These are phyloP conservation scores for Rhamnella rubrinervis DNA, from an alignment of 331 rosid genomes.

Conservation along the genomic window DNA sequence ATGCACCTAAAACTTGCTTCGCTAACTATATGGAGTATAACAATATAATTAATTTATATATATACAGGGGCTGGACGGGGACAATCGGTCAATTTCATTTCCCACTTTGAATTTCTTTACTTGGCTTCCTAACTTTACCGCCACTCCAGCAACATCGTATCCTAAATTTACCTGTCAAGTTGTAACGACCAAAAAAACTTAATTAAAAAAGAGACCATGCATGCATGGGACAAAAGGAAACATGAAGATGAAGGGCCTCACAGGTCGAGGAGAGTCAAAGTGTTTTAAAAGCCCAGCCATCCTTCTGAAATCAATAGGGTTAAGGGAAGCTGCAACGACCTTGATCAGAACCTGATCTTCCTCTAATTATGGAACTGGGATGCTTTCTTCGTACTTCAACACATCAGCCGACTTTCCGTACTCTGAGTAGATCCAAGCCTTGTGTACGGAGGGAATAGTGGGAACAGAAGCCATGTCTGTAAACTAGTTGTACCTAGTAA, in stretches of 20 bases:
- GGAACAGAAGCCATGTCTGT: conserved; percentile 39
- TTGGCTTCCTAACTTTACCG: conserved; percentile 52
- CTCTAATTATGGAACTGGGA: conserved; percentile 40
- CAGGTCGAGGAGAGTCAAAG: conserved; percentile 51
- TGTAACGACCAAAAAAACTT: neutral
- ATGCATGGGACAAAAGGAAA: neutral
- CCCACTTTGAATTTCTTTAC: conserved; percentile 54
- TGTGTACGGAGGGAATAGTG: conserved; percentile 41
- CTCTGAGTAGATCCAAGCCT: conserved; percentile 63
- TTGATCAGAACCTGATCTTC: conserved; percentile 65
- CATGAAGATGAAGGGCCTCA: conserved; percentile 22
- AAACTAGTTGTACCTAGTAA: too few species aligned
- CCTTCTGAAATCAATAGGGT: conserved; percentile 64
- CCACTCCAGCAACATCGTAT: conserved; percentile 63
- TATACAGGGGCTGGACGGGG: too few species aligned
- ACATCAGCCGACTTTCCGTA: conserved; percentile 48
- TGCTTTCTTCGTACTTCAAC: conserved; percentile 40
- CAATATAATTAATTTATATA: too few species aligned
- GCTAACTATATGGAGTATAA: too few species aligned
- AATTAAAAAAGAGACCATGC: neutral
- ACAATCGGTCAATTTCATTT: too few species aligned
- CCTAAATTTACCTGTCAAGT: conserved; percentile 39
- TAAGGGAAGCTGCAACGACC: conserved; percentile 63
- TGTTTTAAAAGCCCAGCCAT: conserved; percentile 43
- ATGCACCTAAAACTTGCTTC: conserved; percentile 39